These are phyloP conservation scores for Naumovozyma castellii DNA, from an alignment of 805 yeast genomes.

Conservation along the genomic window DNA sequence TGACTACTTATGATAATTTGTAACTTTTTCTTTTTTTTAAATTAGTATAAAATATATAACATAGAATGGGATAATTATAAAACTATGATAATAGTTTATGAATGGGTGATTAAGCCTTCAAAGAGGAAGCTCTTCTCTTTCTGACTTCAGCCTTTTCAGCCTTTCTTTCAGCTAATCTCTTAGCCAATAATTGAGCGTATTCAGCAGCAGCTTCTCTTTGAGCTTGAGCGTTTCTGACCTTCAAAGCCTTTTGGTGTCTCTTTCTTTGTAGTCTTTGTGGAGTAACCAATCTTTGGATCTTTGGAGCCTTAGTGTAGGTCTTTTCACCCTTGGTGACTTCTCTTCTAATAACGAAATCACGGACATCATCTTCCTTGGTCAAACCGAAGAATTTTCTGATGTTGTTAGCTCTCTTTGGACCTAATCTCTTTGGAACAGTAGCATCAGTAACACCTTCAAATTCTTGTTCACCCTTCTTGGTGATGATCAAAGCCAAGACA, in stretches of 20 bases:
- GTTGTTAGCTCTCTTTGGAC: conserved; percentile 99
- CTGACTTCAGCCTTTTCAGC: conserved; percentile 96
- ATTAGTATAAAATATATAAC: neutral
- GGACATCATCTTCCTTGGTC: conserved; percentile 38
- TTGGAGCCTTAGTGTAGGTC: conserved; percentile 99
- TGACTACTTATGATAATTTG: neutral
- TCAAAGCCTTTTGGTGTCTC: conserved; percentile 88
- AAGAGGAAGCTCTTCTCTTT: conserved; percentile 99
- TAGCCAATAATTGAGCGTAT: conserved; percentile 96
- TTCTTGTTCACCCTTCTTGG: conserved; percentile 94
- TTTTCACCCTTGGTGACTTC: conserved; percentile 95
- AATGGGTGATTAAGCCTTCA: conserved; percentile 58
- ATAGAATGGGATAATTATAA: neutral
- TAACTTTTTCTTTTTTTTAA: neutral
- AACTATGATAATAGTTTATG: neutral
- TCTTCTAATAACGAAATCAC: conserved; percentile 90
- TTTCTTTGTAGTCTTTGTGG: conserved; percentile 99
- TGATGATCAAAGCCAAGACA: conserved; percentile 82
- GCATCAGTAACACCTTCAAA: conserved; percentile 91
- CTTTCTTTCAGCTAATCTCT: conserved; percentile 96
- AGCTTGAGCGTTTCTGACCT: conserved; percentile 93
- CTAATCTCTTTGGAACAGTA: conserved; percentile 96
- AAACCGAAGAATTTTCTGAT: conserved; percentile 98
- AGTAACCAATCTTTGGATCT: conserved; percentile 97
- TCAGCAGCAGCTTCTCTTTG: conserved; percentile 99